Conservation (phyloP, 2,329 filamentous ascomycete genomes). For the Xylariomycetidae sp. region DNA sequence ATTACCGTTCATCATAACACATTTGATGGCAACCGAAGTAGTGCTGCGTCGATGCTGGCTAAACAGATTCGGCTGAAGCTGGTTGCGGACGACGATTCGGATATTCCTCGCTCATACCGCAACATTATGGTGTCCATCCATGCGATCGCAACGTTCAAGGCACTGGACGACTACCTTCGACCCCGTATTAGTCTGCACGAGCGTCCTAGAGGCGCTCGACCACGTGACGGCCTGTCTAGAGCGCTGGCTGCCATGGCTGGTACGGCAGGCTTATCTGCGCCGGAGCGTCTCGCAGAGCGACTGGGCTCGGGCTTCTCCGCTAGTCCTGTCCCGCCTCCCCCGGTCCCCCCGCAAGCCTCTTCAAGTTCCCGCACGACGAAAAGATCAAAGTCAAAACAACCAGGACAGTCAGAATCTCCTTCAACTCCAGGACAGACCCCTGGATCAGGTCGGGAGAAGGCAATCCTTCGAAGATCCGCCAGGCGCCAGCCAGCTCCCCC, state of each 20-base stretch:
- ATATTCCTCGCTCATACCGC: conserved; percentile 80
- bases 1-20: conserved; percentile 91
- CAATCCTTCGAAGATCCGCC: conserved; percentile 55
- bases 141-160: conserved; percentile 96
- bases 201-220: conserved; percentile 59
- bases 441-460: conserved; percentile 53
- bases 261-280: conserved; percentile 56
- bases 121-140: conserved; percentile 99
- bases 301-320: conserved; percentile 32
- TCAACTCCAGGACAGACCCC: conserved; percentile 41
- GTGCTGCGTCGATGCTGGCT: conserved; percentile 89
- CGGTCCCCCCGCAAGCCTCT: conserved; percentile 29
- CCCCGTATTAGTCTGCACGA: conserved; percentile 82
- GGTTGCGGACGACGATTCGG: conserved; percentile 82
- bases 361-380: conserved; percentile 41
- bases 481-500: conserved; percentile 51
- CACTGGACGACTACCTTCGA: conserved; percentile 89
- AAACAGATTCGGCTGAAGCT: conserved; percentile 91
- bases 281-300: conserved; percentile 44
- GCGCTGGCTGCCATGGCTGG: conserved; percentile 75
- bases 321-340: conserved; percentile 33
- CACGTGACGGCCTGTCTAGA: conserved; percentile 59
- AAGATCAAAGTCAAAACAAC: conserved; percentile 43
- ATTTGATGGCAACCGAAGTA: conserved; percentile 84
- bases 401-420: conserved; percentile 34